Evolutionary conservation across 1,284 basidiomycete genomes (phyloP).

Genomic region (Coniferiporia sulphurascens): DNA sequence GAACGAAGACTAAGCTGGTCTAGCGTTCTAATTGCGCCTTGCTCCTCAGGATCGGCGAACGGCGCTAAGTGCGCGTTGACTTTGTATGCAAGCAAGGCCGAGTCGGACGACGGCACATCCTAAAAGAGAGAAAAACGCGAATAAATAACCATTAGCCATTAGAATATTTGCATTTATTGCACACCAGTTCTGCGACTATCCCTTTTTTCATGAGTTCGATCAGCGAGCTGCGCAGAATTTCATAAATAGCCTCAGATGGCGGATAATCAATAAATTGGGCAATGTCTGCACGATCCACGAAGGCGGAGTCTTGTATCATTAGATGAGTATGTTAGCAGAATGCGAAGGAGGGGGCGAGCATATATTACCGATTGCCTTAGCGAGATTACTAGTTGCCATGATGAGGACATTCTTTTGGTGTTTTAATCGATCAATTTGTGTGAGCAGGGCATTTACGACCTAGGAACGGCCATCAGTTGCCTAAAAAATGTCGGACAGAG

Average conservation of each 20-base stretch:
- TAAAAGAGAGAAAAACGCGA: constrained; percentile 24
- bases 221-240: constrained; percentile 85
- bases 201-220: constrained; percentile 73
- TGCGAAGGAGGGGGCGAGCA: neutral
- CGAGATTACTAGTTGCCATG: constrained; percentile 95
- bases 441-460: constrained; percentile 97
- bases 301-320: constrained; percentile 72
- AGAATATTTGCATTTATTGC: constrained; percentile 25
- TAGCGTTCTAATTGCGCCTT: constrained; percentile 1
- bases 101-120: constrained; percentile 62
- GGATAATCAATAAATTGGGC: constrained; percentile 93
- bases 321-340: neutral
- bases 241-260: constrained; percentile 86
- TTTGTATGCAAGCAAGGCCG: constrained; percentile 35
- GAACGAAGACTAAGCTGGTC: constrained; percentile 8
- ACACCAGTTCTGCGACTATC: constrained; percentile 58
- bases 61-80: neutral
- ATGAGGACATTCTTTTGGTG: constrained; percentile 91
- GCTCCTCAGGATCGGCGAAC: neutral
- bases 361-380: constrained; percentile 82
- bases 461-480: constrained; percentile 28
- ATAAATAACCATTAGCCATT: neutral
- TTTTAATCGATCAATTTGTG: constrained; percentile 94
- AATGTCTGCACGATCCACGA: constrained; percentile 95
- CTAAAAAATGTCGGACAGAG: neutral